These are phyloP conservation scores for Cyamopsis tetragonoloba DNA, from an alignment of 306 rosid species.

Conservation along the genomic window DNA sequence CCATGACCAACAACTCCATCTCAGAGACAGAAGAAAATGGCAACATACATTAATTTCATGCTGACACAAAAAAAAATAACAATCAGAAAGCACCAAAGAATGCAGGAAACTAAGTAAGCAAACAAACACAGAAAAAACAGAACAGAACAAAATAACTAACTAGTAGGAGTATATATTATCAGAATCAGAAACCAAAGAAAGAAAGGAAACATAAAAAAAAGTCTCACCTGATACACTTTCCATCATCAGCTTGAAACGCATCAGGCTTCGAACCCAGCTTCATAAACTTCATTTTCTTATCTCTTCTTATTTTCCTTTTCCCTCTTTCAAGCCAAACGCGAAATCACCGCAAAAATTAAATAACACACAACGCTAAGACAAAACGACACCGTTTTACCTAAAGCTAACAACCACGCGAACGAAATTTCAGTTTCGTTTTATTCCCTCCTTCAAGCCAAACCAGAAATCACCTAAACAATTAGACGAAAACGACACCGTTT, in stretches of 20 bases:
- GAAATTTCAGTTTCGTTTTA: no score
- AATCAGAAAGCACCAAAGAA: not conserved
- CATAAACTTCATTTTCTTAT: constrained; percentile 83
- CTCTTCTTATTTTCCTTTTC: not conserved
- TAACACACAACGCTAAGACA: not conserved
- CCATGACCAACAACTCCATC: not conserved
- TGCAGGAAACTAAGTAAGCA: not conserved
- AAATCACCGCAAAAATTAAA: not conserved
- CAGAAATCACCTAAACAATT: no score
- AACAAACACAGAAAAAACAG: not conserved
- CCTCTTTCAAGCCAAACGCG: not conserved
- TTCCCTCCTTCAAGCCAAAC: no score
- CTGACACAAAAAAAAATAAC: not conserved
- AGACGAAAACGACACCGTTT: no score
- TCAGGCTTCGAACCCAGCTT: constrained; percentile 95
- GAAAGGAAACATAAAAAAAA: not conserved
- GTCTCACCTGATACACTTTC: constrained; percentile 60
- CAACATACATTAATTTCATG: not conserved
- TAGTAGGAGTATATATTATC: no score
- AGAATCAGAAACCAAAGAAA: not conserved
- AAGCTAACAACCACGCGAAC: no score
- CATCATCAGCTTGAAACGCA: constrained; percentile 77
- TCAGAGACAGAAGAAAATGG: not conserved
- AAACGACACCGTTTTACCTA: no score
- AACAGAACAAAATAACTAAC: not conserved